Percentiles rank a stretch among this genome's conserved stretches.
Conservation (phyloP, 2,329 filamentous ascomycete species). For the Fusarium agapanthi region DNA sequence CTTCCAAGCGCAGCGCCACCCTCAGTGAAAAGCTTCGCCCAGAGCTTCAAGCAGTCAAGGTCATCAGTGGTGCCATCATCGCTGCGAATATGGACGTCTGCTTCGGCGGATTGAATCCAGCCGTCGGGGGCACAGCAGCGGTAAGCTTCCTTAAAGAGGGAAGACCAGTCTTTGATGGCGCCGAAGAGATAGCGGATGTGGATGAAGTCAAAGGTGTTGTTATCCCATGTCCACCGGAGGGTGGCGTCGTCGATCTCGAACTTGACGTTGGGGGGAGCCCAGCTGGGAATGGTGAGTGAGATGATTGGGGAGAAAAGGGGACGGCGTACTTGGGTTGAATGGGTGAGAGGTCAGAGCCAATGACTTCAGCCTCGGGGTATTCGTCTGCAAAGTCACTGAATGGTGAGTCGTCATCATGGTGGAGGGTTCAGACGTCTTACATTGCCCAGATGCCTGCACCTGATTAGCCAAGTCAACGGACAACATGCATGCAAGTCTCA, state of each 20-base stretch:
- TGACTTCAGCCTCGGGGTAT: constrained; percentile 30
- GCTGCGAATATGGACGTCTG: constrained; percentile 31
- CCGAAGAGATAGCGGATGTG: constrained; percentile 39
- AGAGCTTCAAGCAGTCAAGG: constrained; percentile 20
- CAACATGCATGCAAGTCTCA: not conserved
- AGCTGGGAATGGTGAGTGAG: not conserved
- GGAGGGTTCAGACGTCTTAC: not conserved
- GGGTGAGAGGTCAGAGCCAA: constrained; percentile 34
- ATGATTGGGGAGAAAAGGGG: accelerated
- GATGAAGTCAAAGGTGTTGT: constrained; percentile 32
- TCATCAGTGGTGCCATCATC: constrained; percentile 34
- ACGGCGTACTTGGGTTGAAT: constrained; percentile 19
- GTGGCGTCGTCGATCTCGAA: constrained; percentile 37
- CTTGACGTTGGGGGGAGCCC: constrained; percentile 34
- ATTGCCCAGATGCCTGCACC: constrained; percentile 37
- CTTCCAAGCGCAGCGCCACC: constrained; percentile 23
- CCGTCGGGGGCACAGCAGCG: constrained; percentile 30
- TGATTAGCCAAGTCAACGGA: not conserved
- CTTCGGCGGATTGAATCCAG: constrained; percentile 32
- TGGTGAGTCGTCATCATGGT: not conserved
- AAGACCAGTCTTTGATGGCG: constrained; percentile 26
- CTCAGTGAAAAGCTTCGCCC: constrained; percentile 22
- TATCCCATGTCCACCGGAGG: constrained; percentile 29
- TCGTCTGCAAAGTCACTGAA: constrained; percentile 34
- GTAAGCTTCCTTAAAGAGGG: constrained; percentile 24